Evolutionary conservation across 2,329 filamentous ascomycete genomes (phyloP).

Genomic region (Fusarium falciforme): DNA sequence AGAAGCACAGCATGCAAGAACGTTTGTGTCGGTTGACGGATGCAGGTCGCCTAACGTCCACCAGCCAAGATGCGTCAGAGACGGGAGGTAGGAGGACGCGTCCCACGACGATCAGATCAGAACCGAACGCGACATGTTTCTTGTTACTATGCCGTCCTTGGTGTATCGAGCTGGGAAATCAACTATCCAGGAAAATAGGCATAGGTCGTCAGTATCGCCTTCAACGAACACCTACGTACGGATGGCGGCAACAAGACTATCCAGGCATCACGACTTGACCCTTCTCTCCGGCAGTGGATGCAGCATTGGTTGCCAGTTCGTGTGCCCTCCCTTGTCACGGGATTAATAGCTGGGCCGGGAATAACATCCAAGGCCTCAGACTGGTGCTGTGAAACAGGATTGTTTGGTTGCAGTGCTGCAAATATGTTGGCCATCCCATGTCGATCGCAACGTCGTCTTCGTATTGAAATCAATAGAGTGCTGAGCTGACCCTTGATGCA

Average conservation of each 20-base stretch:
- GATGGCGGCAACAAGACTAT: background rate
- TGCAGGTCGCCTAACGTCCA: slow-evolving; percentile 28
- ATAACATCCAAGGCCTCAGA: background rate
- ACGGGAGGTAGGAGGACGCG: background rate
- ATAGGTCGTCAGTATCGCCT: background rate
- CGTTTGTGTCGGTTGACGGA: slow-evolving; percentile 9
- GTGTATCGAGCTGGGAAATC: background rate
- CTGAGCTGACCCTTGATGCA: background rate
- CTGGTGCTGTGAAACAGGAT: background rate
- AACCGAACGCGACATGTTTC: background rate
- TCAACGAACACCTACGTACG: background rate
- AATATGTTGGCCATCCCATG: background rate
- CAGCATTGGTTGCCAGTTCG: background rate
- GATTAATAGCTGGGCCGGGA: background rate
- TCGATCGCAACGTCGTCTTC: background rate
- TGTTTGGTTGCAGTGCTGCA: background rate
- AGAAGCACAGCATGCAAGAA: background rate
- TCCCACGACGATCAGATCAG: background rate
- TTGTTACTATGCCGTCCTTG: background rate
- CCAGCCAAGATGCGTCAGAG: background rate
- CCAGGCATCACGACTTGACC: background rate
- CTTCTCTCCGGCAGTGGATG: slow-evolving; percentile 7
- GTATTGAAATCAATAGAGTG: background rate
- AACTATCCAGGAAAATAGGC: background rate
- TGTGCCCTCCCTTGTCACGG: background rate